A percentile compares a stretch with the other conserved stretches of the same genome.
phyloP scores from a whole-genome alignment of 805 yeast genomes.

The Blastobotrys americana region DNA sequence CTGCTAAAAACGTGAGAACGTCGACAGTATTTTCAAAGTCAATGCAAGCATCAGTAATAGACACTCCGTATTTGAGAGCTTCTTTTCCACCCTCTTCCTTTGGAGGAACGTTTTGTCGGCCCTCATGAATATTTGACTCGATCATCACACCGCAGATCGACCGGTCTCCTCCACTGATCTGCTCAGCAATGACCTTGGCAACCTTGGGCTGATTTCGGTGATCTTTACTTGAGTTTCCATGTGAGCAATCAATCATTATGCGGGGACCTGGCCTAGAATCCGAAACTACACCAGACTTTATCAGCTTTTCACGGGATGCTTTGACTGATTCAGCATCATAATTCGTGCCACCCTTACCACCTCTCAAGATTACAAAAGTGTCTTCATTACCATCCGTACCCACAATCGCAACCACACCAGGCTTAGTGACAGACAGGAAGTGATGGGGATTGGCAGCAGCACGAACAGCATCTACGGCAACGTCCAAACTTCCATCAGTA shows the following conservation, averaged over 20 bases:
- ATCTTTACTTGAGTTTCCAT: constrained; percentile 89
- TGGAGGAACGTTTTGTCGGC: constrained; percentile 86
- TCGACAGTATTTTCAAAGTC: constrained; percentile 77
- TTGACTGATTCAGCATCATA: constrained; percentile 69
- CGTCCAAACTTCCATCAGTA: constrained; percentile 92
- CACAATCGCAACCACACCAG: constrained; percentile 92
- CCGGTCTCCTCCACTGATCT: constrained; percentile 65
- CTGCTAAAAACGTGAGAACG: constrained; percentile 64
- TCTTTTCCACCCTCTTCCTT: constrained; percentile 59
- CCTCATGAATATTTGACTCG: constrained; percentile 85
- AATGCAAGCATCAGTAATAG: constrained; percentile 97
- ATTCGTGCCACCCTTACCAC: constrained; percentile 91
- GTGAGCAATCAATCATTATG: constrained; percentile 96
- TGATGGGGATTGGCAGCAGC: constrained; percentile 93
- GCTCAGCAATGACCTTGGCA: constrained; percentile 68
- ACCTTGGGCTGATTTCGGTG: constrained; percentile 91
- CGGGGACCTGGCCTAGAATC: constrained; percentile 42
- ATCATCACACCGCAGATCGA: constrained; percentile 92
- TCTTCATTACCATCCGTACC: constrained; percentile 92
- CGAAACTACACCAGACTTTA: constrained; percentile 36
- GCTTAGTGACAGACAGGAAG: constrained; percentile 89
- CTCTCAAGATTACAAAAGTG: constrained; percentile 87
- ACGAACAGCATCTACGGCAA: constrained; percentile 88
- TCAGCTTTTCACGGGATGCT: constrained; percentile 54
- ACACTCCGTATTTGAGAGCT: constrained; percentile 79